Percentiles rank a stretch among this genome's conserved stretches.
Evolutionary conservation across 352 stramenopile genomes (phyloP).

Genomic region (Phytophthora sojae): DNA sequence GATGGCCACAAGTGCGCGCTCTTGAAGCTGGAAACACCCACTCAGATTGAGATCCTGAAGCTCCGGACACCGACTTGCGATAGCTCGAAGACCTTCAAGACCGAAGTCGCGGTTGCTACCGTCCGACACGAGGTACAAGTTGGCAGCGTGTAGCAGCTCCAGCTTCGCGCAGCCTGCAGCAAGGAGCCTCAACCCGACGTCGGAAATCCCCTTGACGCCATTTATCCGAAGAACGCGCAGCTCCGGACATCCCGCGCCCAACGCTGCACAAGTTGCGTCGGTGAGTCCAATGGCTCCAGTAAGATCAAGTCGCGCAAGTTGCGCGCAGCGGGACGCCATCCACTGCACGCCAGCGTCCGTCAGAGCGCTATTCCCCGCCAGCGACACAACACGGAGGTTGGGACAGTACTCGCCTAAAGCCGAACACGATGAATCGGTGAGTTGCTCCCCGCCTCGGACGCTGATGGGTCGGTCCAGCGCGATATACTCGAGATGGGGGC

Average conservation of each 20-base stretch:
- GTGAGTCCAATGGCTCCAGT: conserved; percentile 87
- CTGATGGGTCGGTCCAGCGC: conserved; percentile 59
- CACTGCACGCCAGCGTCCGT: conserved; percentile 92
- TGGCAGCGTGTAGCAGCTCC: conserved; percentile 71
- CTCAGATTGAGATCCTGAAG: conserved; percentile 65
- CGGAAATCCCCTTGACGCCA: conserved; percentile 79
- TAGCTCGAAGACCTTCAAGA: conserved; percentile 91
- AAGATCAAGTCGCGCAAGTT: conserved; percentile 84
- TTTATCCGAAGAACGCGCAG: conserved; percentile 54
- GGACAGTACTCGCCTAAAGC: conserved; percentile 77
- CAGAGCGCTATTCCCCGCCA: conserved; percentile 88
- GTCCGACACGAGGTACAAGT: conserved; percentile 93
- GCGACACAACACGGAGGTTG: conserved; percentile 58
- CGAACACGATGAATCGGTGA: conserved; percentile 91
- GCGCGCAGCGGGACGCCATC: conserved; percentile 81
- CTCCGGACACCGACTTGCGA: conserved; percentile 65
- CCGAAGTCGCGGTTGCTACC: conserved; percentile 93
- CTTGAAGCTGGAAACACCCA: conserved; percentile 86
- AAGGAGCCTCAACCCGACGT: conserved; percentile 88
- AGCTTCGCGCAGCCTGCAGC: conserved; percentile 86
- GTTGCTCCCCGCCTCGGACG: conserved; percentile 61
- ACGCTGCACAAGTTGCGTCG: conserved; percentile 68
- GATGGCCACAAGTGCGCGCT: conserved; percentile 85
- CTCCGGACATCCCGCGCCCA: conserved; percentile 48
- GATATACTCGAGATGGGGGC: conserved; percentile 75